Evolutionary conservation across 345 rosid species (phyloP), one percentile per base, ranked within the genome.

Genomic region (Euphorbia peplus): DNA sequence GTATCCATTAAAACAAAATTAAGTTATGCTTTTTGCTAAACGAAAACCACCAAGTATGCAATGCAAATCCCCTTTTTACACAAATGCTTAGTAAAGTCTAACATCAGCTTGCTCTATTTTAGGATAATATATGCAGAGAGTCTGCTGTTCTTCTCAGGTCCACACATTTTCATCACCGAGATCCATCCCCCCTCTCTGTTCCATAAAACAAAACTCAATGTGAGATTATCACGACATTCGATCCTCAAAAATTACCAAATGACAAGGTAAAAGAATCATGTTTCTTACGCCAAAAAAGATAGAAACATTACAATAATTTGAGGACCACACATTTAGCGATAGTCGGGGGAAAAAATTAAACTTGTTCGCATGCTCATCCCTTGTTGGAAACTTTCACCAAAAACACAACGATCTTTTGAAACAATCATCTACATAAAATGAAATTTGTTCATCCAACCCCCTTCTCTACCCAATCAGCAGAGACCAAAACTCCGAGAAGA

Each of bases 61-160:
- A 54, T 13, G 24, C 32, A 53, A 30, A 53, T 21, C 35, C 25
- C 46, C 50, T 32, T 56, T 42, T 37, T 55, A 8, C 0, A 19
- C 62, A 63, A n/a, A 46, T 50, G 7, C 13, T 14, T 15, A 24
- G 46, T 1, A 46, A 25, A 52, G 70, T 51, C 76, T 64, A 54
- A 59, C 59, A 72, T 73, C 65, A 73, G 56, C 37, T 32, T 64
- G 46, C 57, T 70, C 76, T 60, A 66, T 63, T n/a, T 5, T 63
- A 66, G 63, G 69, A 68, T 47, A 26, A 41, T 65, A 70, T 78
- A 70, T 81, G 71, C 76, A 78, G 8, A 57, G 21, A 52, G 32
- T 79, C 75, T 7, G 15, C 50, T 44, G 68, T 58, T 15, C 46
- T 52, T 71, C 63, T 75, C 42, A 19, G 59, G 70, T 73, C 74